Conservation (phyloP, 176 grass and related monocot species). For the Chloris gayana region DNA sequence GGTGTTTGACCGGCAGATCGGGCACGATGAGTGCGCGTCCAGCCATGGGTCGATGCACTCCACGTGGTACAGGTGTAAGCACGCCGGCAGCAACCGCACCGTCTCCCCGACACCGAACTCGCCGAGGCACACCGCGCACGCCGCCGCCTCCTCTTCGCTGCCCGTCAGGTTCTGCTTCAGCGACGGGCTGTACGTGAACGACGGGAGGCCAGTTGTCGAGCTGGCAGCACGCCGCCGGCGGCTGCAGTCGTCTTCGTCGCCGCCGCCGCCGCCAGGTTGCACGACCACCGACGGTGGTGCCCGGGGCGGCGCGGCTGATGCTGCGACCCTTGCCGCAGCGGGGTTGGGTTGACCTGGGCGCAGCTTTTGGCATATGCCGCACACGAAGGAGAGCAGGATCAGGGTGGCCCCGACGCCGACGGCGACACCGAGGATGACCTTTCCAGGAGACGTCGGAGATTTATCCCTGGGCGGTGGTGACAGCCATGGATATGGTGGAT, state of each 20-base stretch:
- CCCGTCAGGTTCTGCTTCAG: slow-evolving; percentile 19
- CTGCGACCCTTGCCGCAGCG: not conserved
- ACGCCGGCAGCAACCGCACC: slow-evolving; percentile 42
- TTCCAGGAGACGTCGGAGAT: not conserved
- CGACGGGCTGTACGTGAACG: slow-evolving; percentile 30
- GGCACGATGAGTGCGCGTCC: slow-evolving; percentile 50
- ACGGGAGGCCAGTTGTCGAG: not conserved
- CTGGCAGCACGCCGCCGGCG: not conserved
- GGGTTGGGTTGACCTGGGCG: not conserved
- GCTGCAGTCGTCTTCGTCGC: not conserved
- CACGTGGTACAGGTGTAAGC: slow-evolving; percentile 48
- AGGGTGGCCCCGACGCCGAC: not conserved
- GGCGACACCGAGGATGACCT: not conserved
- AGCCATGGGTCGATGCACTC: slow-evolving; percentile 60
- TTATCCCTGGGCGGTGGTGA: not conserved
- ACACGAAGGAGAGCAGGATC: not conserved
- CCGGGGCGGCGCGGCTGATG: not conserved
- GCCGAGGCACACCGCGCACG: slow-evolving; percentile 55
- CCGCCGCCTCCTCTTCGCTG: not conserved
- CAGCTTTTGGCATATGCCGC: not conserved
- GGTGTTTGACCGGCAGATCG: slow-evolving; percentile 40
- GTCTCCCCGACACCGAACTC: slow-evolving; percentile 36
- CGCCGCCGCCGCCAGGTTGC: slow-evolving; percentile 15
- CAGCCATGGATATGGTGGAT: no score
- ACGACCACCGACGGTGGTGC: not conserved